phyloP scores from a whole-genome alignment of 2,329 filamentous ascomycete species.

The Cryphonectria japonica region DNA sequence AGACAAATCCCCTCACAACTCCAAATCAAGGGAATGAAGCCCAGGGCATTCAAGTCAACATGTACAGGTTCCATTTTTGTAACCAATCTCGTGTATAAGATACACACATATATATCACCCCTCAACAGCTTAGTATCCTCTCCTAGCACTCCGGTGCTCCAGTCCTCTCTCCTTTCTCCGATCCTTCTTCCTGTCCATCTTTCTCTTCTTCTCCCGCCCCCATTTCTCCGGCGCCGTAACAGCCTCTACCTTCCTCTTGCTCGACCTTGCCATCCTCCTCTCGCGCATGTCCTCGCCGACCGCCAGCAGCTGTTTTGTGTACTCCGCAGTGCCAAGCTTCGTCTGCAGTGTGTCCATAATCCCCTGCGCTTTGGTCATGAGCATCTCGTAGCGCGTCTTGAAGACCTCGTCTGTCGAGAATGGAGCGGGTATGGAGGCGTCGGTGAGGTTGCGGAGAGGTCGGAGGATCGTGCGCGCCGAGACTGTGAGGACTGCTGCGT shows the following conservation, averaged over 20 bases:
- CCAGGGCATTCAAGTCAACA: not conserved
- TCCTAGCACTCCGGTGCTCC: conserved; percentile 72
- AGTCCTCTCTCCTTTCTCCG: conserved; percentile 77
- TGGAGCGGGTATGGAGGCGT: conserved; percentile 73
- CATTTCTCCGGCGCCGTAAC: conserved; percentile 80
- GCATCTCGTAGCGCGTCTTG: conserved; percentile 67
- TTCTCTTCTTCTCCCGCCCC: conserved; percentile 79
- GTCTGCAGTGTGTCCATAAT: conserved; percentile 82
- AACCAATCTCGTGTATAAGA: not conserved
- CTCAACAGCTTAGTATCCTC: conserved; percentile 62
- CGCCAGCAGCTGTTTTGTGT: conserved; percentile 72
- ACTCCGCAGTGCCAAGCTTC: conserved; percentile 79
- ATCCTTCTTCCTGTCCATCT: conserved; percentile 81
- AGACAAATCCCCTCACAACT: conserved; percentile 19
- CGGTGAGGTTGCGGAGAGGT: conserved; percentile 80
- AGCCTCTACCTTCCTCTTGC: conserved; percentile 88
- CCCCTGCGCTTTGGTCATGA: conserved; percentile 75
- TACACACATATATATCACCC: not conserved
- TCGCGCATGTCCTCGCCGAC: conserved; percentile 75
- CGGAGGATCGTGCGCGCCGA: conserved; percentile 65
- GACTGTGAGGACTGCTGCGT: conserved; percentile 58
- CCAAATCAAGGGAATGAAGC: not conserved
- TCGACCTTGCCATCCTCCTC: conserved; percentile 73
- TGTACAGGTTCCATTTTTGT: not conserved
- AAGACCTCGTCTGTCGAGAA: conserved; percentile 73